These are phyloP conservation scores for Pseudocercospora vitis DNA, from an alignment of 2,329 filamentous ascomycete species.

Conservation along the genomic window DNA sequence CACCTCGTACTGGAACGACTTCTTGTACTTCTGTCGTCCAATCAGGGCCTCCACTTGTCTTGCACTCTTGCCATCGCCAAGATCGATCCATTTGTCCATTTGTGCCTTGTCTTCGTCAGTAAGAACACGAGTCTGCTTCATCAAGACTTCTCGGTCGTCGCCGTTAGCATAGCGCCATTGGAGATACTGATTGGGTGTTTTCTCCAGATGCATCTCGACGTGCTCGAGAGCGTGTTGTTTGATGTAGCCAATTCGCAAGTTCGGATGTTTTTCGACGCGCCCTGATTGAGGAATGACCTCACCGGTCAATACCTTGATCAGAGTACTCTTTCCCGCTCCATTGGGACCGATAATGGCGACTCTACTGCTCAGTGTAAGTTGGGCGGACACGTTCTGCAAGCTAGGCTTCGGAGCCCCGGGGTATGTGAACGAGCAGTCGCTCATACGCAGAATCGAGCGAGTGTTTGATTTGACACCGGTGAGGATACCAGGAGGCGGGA, in stretches of 20 bases:
- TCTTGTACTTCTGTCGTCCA: constrained; percentile 98
- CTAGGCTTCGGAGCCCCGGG: constrained; percentile 86
- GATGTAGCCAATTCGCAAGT: constrained; percentile 98
- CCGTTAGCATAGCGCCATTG: constrained; percentile 98
- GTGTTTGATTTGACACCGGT: constrained; percentile 94
- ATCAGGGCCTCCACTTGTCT: constrained; percentile 84
- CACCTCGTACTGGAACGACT: constrained; percentile 97
- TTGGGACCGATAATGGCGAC: constrained; percentile 97
- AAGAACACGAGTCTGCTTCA: constrained; percentile 94
- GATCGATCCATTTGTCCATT: constrained; percentile 85
- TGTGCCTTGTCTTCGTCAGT: constrained; percentile 82
- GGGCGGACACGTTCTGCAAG: constrained; percentile 82
- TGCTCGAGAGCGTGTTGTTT: constrained; percentile 99
- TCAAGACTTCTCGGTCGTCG: constrained; percentile 91
- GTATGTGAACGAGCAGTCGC: constrained; percentile 86
- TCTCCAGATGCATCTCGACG: constrained; percentile 99
- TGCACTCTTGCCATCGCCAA: constrained; percentile 76
- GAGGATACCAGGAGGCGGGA: constrained; percentile 91
- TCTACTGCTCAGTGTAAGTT: constrained; percentile 83
- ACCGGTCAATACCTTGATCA: constrained; percentile 95
- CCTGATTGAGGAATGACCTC: constrained; percentile 81
- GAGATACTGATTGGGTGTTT: constrained; percentile 97
- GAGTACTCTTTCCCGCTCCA: constrained; percentile 94
- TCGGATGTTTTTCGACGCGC: constrained; percentile 96
- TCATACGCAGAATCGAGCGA: constrained; percentile 93